Evolutionary conservation across 371 early-diverging fungal genomes (phyloP).

Genomic region (Apophysomyces elegans): DNA sequence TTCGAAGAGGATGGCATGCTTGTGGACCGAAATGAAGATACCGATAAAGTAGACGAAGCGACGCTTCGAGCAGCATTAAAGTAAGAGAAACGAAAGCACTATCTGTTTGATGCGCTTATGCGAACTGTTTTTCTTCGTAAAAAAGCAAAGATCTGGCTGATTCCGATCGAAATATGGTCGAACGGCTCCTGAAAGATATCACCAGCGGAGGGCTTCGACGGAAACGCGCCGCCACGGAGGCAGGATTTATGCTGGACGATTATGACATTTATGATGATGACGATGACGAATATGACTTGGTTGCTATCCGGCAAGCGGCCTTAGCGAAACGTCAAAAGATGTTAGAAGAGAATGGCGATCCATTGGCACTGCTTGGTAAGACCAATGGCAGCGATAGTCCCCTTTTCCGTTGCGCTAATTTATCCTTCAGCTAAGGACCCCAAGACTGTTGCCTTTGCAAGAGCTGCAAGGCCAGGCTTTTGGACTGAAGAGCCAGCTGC

Average conservation of each 20-base stretch:
- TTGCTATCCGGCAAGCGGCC: conserved; percentile 39
- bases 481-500: not conserved
- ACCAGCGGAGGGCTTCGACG: conserved; percentile 48
- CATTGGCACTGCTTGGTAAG: conserved; percentile 35
- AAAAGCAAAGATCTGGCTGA: conserved; percentile 41
- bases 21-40: conserved; percentile 44
- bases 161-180: conserved; percentile 42
- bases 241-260: conserved; percentile 45
- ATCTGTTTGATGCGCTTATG: conserved; percentile 1
- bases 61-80: conserved; percentile 35
- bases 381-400: not conserved
- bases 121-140: not conserved
- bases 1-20: conserved; percentile 50
- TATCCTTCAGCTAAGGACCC: conserved; percentile 33
- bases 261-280: conserved; percentile 42
- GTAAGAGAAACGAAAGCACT: conserved; percentile 22
- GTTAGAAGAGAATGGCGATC: conserved; percentile 33
- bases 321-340: conserved; percentile 40
- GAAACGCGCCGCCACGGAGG: conserved; percentile 40
- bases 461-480: conserved; percentile 32
- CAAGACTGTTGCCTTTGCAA: conserved; percentile 54
- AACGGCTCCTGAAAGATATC: conserved; percentile 49
- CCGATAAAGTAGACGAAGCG: conserved; percentile 41
- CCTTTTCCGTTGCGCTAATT: not conserved
- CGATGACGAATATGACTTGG: conserved; percentile 43